phyloP scores from a whole-genome alignment of 805 yeast species.

The Starmerella sirachaensis region DNA sequence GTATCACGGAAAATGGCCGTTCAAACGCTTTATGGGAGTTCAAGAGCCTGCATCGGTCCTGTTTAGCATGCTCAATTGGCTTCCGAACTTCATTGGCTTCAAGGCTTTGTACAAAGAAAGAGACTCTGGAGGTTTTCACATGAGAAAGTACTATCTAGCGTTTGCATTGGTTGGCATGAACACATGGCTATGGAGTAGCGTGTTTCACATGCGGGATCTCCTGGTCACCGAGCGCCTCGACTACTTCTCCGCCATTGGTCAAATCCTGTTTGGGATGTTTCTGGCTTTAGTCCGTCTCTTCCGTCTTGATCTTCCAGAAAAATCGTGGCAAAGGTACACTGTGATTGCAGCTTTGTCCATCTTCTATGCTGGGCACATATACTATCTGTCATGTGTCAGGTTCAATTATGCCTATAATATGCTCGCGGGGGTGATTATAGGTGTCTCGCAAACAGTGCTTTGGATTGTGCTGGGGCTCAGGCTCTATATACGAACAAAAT shows the following conservation, averaged over 20 bases:
- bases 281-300: conserved; percentile 51
- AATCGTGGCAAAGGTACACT: conserved; percentile 25
- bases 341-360: conserved; percentile 30
- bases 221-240: conserved; percentile 72
- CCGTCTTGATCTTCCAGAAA: conserved; percentile 38
- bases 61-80: conserved; percentile 60
- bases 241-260: conserved; percentile 84
- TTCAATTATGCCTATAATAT: conserved; percentile 93
- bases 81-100: conserved; percentile 45
- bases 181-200: conserved; percentile 79
- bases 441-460: conserved; percentile 55
- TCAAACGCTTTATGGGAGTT: conserved; percentile 57
- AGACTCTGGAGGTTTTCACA: conserved; percentile 21
- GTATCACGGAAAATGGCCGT: conserved; percentile 98
- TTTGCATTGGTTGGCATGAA: conserved; percentile 56
- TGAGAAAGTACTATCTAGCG: conserved; percentile 31
- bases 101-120: conserved; percentile 29
- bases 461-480: conserved; percentile 34
- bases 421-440: conserved; percentile 75
- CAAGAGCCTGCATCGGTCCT: conserved; percentile 76
- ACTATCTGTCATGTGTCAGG: conserved; percentile 46
- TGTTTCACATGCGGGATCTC: conserved; percentile 82
- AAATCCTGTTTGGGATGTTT: conserved; percentile 71
- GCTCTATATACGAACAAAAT: conserved; percentile 10
- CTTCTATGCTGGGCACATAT: conserved; percentile 53